A percentile compares a stretch with the other conserved stretches of the same genome.
phyloP scores from a whole-genome alignment of 768 basidiomycete species.

The Kwoniella bestiolae region DNA sequence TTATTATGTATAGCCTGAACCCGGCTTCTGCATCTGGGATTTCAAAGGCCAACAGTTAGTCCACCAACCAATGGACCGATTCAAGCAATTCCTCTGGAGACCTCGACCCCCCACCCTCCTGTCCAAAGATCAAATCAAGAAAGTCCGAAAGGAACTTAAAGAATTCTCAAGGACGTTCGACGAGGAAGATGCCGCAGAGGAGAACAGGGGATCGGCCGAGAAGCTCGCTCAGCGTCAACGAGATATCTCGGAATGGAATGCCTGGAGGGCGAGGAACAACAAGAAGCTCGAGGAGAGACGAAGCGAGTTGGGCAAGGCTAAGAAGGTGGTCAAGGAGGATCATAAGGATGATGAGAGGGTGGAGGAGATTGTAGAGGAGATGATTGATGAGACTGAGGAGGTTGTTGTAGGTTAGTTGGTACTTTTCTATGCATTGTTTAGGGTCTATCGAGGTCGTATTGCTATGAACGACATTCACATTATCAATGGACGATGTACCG shows the following conservation, averaged over 20 bases:
- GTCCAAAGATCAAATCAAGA: slow-evolving; percentile 82
- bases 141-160: slow-evolving; percentile 82
- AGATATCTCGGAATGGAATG: slow-evolving; percentile 98
- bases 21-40: slow-evolving; percentile 96
- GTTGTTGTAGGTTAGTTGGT: slow-evolving; percentile 54
- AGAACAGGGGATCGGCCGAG: slow-evolving; percentile 92
- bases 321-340: slow-evolving; percentile 41
- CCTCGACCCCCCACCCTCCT: slow-evolving; percentile 89
- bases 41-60: slow-evolving; percentile 92
- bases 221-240: slow-evolving; percentile 85
- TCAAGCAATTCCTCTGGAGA: slow-evolving; percentile 99
- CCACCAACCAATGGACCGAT: slow-evolving; percentile 82
- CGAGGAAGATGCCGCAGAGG: slow-evolving; percentile 94
- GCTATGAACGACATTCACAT: too few species aligned
- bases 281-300: slow-evolving; percentile 68
- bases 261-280: slow-evolving; percentile 80
- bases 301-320: slow-evolving; percentile 57
- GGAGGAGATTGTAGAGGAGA: slow-evolving; percentile 91
- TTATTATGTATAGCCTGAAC: slow-evolving; percentile 72
- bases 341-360: slow-evolving; percentile 79
- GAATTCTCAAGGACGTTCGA: slow-evolving; percentile 92
- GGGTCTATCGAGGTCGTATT: too few species aligned
- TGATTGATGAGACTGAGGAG: slow-evolving; percentile 90
- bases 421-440: neutral
- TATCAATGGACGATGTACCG: too few species aligned